Conservation (phyloP, 139 green algal species). For the Volvox africanus region DNA sequence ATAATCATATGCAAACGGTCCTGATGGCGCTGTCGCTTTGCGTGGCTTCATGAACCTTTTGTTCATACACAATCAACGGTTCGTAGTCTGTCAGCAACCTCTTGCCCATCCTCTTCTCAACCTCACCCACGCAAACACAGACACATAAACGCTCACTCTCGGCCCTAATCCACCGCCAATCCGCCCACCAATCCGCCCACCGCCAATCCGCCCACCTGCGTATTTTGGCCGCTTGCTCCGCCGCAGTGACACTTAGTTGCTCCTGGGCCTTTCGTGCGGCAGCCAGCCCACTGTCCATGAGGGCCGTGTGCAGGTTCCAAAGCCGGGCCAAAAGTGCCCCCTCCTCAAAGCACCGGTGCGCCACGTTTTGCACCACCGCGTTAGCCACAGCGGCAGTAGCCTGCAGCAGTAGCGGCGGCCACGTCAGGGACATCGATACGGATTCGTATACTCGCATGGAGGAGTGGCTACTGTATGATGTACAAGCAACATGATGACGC, state of each 20-base stretch:
- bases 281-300: constrained; percentile 47
- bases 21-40: too few relatives aligned
- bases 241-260: not conserved
- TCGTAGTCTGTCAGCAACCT: too few relatives aligned
- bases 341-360: constrained; percentile 55
- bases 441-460: too few relatives aligned
- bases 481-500: too few relatives aligned
- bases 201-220: constrained; percentile 11
- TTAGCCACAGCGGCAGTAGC: constrained; percentile 25
- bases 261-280: not conserved
- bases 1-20: too few relatives aligned
- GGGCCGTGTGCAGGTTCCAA: constrained; percentile 63
- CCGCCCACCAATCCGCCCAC: not conserved
- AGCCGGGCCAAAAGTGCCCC: constrained; percentile 56
- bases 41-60: too few relatives aligned
- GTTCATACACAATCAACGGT: too few relatives aligned
- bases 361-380: constrained; percentile 44
- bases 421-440: too few relatives aligned
- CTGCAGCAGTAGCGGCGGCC: not conserved
- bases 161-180: not conserved
- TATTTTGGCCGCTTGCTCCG: constrained; percentile 34
- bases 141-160: not conserved
- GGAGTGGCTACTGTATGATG: too few relatives aligned
- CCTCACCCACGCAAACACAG: not conserved
- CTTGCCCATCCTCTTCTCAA: too few relatives aligned